These are phyloP conservation scores for Nicotiana benthamiana DNA, from an alignment of 257 asterid species.

Conservation along the genomic window DNA sequence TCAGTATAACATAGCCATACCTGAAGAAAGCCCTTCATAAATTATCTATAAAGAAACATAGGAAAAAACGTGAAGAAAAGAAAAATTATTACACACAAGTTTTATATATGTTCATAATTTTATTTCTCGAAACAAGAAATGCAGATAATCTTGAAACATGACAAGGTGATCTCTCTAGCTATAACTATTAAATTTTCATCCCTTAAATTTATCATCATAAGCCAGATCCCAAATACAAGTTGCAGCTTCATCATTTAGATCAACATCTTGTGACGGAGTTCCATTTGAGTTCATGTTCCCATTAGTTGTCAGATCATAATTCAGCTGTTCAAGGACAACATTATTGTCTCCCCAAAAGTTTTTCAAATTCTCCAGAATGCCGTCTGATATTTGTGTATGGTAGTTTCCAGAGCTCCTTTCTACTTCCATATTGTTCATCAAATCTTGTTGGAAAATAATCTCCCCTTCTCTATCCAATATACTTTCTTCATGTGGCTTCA, in stretches of 20 bases:
- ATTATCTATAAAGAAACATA: no score
- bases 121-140: neutral
- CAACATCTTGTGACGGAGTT: slow-evolving; percentile 10
- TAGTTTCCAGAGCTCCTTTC: neutral
- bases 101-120: neutral
- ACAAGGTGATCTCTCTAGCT: neutral
- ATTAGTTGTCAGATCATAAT: slow-evolving; percentile 4
- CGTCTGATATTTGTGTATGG: neutral
- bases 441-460: neutral
- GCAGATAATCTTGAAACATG: neutral
- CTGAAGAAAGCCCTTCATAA: no score
- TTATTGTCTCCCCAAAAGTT: slow-evolving; percentile 25
- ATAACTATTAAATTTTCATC: neutral
- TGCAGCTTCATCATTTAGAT: slow-evolving; percentile 13
- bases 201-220: slow-evolving; percentile 1
- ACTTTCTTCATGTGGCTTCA: neutral
- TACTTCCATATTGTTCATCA: slow-evolving; percentile 7
- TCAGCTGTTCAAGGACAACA: slow-evolving; percentile 9
- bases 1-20: no score
- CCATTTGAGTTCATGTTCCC: slow-evolving; percentile 14
- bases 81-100: neutral
- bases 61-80: neutral
- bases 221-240: slow-evolving; percentile 44
- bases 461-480: neutral
- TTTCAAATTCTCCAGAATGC: neutral